Base-by-base conservation (phyloP, 495 filamentous ascomycete species). In the Penicillium atrosanguineum region DNA sequence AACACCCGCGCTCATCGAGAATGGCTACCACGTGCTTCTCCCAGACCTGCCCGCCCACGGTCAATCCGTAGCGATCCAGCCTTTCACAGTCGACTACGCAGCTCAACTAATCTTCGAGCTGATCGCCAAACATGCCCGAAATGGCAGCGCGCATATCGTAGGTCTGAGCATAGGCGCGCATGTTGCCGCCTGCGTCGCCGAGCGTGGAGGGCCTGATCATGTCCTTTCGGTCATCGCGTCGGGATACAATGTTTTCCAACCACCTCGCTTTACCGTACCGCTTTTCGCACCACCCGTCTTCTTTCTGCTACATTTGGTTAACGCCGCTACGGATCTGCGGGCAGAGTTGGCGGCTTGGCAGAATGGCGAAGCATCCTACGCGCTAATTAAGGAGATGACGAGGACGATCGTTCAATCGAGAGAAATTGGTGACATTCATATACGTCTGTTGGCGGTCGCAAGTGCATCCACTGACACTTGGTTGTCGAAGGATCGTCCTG, bases 41-140 rank as follows among this genome's bases (percentile, higher is more conserved):
- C 60, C 60, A 12, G 60, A 63, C 16, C 56, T 63, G 5, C 52
- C 60, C 8, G 45, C 43, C 11, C 60, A 63, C 50, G 60, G 56
- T n/a, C 40, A 53, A 15, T 63, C 60, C 7, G 2, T 43, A 20
- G 21, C 50, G 14, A 48, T 47, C 31, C 34, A 49, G 15, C 56
- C 48, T 0, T 60, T 56, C 46, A 54, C 20, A n/a, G 45, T 63
- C 16, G 48, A 56, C 4, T 31, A 31, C 25, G 21, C 60, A 6
- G 43, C 52, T 3, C 3, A 41, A 6, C 39, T 26, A 3, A 38
- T 56, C 4, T 11, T 50, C 16, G 4, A 50, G 5, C 36, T 63
- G 4, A 56, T 56, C 38, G 21, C 21, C 7, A 48, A 23, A 6
- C 48, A 63, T 15, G 60, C 56, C 0, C 38, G 50, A 1, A 48